A percentile compares a stretch with the other conserved stretches of the same genome.
Evolutionary conservation across 345 rosid species (phyloP).

Genomic region (Zanthoxylum bungeanum): DNA sequence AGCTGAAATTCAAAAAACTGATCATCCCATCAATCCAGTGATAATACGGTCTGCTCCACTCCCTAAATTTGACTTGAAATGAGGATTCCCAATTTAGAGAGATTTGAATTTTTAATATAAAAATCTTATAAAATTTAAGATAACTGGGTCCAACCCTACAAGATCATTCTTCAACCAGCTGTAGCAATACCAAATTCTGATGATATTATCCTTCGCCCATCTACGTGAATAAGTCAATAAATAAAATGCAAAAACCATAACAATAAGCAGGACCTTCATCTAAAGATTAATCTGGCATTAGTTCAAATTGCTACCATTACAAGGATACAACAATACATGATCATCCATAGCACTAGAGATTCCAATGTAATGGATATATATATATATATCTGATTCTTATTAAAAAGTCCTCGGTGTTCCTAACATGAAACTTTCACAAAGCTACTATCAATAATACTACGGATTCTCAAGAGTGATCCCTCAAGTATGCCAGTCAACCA

Average conservation of each 20-base stretch:
- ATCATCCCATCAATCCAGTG: no score
- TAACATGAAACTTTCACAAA: background rate
- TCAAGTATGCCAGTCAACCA: conserved; percentile 8
- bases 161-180: no score
- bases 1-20: no score
- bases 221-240: no score
- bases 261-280: background rate
- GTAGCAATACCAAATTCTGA: no score
- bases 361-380: background rate
- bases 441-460: background rate
- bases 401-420: background rate
- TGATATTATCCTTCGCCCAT: no score
- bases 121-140: no score
- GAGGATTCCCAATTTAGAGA: no score
- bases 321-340: background rate
- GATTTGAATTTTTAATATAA: no score
- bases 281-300: background rate
- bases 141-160: no score
- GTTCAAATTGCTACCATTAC: background rate
- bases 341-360: background rate
- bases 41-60: no score
- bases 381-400: background rate
- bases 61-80: no score
- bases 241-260: background rate
- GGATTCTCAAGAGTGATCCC: background rate